These are phyloP conservation scores for Emergomyces orientalis DNA, from an alignment of 2,329 filamentous ascomycete species.

Conservation along the genomic window DNA sequence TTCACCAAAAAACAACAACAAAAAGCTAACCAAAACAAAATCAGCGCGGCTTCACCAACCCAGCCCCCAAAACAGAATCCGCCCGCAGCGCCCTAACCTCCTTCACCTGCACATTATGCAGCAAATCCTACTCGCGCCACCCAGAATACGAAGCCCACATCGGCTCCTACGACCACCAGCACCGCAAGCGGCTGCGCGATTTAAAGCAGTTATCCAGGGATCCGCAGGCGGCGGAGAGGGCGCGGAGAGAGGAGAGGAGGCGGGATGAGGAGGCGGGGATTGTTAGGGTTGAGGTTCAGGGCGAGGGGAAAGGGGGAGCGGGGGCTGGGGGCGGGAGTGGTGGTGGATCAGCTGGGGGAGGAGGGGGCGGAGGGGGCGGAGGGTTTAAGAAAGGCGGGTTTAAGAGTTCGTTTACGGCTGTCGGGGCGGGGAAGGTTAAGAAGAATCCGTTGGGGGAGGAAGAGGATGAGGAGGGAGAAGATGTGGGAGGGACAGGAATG, in stretches of 20 bases:
- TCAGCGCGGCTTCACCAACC: conserved; percentile 41
- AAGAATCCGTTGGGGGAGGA: conserved; percentile 37
- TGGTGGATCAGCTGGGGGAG: conserved; percentile 32
- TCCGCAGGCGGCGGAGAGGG: conserved; percentile 36
- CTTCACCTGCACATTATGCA: conserved; percentile 79
- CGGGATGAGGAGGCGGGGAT: conserved; percentile 36
- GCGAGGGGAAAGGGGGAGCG: conserved; percentile 16
- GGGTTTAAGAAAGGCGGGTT: conserved; percentile 74
- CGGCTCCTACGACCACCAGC: conserved; percentile 87
- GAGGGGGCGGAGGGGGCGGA: conserved; percentile 22
- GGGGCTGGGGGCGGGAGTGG: conserved; percentile 16
- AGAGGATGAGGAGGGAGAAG: conserved; percentile 28
- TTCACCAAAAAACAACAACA: too few relatives aligned
- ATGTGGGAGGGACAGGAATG: conserved; percentile 21
- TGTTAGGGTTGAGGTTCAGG: conserved; percentile 28
- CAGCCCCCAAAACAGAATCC: conserved; percentile 46
- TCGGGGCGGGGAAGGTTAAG: conserved; percentile 26
- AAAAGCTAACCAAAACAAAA: not conserved
- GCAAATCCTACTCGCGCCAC: conserved; percentile 89
- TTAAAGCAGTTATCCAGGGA: conserved; percentile 39
- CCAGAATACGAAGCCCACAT: conserved; percentile 96
- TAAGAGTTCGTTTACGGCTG: conserved; percentile 62
- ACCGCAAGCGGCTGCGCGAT: conserved; percentile 59
- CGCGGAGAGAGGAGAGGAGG: conserved; percentile 34
- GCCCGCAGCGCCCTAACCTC: conserved; percentile 69